Conservation (phyloP, 305 asterid species). For the Rubia peregrina region DNA sequence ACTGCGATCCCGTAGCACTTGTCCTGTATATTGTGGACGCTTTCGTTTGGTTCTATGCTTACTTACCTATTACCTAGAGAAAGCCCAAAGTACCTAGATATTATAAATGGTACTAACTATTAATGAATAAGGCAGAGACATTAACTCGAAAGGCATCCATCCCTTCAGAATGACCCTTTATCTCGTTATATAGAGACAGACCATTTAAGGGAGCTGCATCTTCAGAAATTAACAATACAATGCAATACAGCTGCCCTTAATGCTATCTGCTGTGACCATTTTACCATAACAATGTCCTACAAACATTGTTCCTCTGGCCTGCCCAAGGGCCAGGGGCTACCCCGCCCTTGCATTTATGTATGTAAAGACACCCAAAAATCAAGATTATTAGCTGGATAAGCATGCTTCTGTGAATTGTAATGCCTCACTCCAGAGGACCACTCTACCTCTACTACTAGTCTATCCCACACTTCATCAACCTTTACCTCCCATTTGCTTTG, state of each 20-base stretch:
- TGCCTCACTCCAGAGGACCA: neutral
- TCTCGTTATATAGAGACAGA: neutral
- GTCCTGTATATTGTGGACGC: no score
- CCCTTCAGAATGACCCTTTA: neutral
- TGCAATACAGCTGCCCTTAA: conserved; percentile 3
- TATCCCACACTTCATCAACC: neutral
- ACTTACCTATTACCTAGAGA: no score
- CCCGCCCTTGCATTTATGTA: conserved; percentile 3
- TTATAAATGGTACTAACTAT: conserved; percentile 2
- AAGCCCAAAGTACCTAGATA: neutral
- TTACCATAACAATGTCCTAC: neutral
- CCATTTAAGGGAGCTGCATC: conserved; percentile 12
- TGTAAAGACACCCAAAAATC: neutral
- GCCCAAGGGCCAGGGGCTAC: no score
- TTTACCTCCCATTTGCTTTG: conserved; percentile 1
- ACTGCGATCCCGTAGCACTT: no score
- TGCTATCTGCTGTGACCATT: conserved; percentile 10
- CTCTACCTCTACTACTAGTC: neutral
- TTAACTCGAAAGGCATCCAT: neutral
- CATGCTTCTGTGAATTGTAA: neutral
- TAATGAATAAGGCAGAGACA: conserved; percentile 1
- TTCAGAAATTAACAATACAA: conserved; percentile 2
- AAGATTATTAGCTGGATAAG: neutral
- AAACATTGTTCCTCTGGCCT: conserved; percentile 7
- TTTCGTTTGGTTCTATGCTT: no score